Percentiles rank a stretch among this genome's conserved stretches.
Evolutionary conservation across 805 yeast species (phyloP).

Genomic region (Metschnikowia lochheadii): DNA sequence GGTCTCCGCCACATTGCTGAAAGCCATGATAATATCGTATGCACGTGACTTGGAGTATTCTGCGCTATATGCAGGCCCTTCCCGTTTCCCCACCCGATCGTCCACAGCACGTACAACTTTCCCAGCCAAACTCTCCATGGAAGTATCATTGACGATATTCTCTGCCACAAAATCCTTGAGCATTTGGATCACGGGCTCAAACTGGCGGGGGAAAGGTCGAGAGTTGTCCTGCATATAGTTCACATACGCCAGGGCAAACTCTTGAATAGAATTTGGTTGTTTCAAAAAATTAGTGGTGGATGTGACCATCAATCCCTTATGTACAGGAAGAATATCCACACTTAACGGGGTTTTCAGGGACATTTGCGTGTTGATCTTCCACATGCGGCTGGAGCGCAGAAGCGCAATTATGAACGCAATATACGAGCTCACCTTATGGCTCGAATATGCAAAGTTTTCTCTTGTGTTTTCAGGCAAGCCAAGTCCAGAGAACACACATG

Average conservation of each 20-base stretch:
- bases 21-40: conserved; percentile 41
- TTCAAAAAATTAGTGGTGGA: conserved; percentile 21
- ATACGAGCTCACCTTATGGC: conserved; percentile 10
- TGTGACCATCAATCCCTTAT: conserved; percentile 11
- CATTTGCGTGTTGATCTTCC: conserved; percentile 24
- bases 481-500: conserved; percentile 1
- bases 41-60: conserved; percentile 54
- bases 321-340: conserved; percentile 31
- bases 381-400: conserved; percentile 10
- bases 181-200: conserved; percentile 39
- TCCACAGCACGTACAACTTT: conserved; percentile 30
- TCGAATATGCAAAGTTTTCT: conserved; percentile 1
- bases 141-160: conserved; percentile 43
- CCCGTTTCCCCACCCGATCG: neutral
- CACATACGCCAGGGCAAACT: conserved; percentile 22
- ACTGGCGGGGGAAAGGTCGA: conserved; percentile 15
- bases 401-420: conserved; percentile 16
- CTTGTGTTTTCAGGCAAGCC: conserved; percentile 4
- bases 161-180: conserved; percentile 56
- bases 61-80: neutral
- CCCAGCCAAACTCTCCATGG: conserved; percentile 45
- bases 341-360: conserved; percentile 30
- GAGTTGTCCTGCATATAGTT: neutral
- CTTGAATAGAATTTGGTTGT: conserved; percentile 13
- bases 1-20: conserved; percentile 21